Base-by-base conservation (phyloP, 2,329 filamentous ascomycete species). In the Diaporthe helianthi region DNA sequence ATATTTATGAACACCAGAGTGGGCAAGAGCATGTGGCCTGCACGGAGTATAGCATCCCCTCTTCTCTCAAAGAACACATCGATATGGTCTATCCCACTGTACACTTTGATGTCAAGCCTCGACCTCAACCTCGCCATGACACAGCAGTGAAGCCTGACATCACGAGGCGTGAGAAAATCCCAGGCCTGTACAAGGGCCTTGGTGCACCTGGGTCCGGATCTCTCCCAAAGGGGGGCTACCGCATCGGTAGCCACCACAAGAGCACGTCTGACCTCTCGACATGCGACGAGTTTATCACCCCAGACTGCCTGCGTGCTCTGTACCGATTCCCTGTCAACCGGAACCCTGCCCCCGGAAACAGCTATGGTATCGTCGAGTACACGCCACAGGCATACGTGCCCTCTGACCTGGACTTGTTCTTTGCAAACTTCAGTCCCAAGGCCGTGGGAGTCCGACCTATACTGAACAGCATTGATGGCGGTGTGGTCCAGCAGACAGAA, bases 351-450 rank as follows among this genome's bases (percentile, higher is more conserved):
- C 44, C 44, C 36, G 65, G 31, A 31, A 71, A 65, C 44, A 70
- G 68, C 22, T 71, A 71, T 49, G 70, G 70, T 15, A 71, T 71
- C 15, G 70, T 71, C 33, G 70, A 71, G 64, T 71, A 69, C 29
- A 69, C 63, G n/a, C 67, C 36, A 54, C 70, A 71, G 38, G 69
- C 70, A 5, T 71, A 71, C 46, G 55, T 69, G 12, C 63, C 41
- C 3, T 41, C 38, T 24, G 70, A 71, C n/a, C 46, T 71, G 17
- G 68, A 71, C 19, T 19, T 67, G 41, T 71, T 71, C 41, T 71
- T 71, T 31, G 6, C 64, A 15, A 71, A 69, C 52, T 71, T 60
- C 36, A 67, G 68, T 13, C 63, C 22, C 22, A 54, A 69, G 33
- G 63, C 60, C 7, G 68, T 67, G 15, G 70, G 68, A 26, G 29